Conservation (phyloP, 2,329 filamentous ascomycete species). For the Penicillium sp. region DNA sequence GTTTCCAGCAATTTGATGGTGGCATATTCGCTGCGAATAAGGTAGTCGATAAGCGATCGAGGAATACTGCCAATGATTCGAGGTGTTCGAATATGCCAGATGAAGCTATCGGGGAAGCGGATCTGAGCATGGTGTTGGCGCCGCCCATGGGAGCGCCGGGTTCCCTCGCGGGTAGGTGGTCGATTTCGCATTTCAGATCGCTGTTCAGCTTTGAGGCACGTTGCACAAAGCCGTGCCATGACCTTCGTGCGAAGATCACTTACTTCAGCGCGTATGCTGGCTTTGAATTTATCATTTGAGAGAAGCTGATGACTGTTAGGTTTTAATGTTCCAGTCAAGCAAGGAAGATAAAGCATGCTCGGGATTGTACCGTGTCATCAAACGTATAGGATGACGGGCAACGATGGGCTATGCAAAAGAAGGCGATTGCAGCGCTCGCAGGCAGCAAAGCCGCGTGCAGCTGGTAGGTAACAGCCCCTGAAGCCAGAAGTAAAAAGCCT, state of each 20-base stretch:
- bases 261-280: constrained; percentile 9
- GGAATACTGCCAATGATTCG: too few relatives aligned
- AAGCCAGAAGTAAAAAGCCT: constrained; percentile 10
- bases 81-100: too few relatives aligned
- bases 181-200: too few relatives aligned
- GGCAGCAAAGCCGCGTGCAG: constrained; percentile 2
- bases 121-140: too few relatives aligned
- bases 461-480: background rate
- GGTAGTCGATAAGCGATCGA: too few relatives aligned
- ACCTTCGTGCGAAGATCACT: constrained; percentile 1
- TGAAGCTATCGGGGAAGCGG: too few relatives aligned
- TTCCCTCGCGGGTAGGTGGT: too few relatives aligned
- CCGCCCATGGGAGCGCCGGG: too few relatives aligned
- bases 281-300: constrained; percentile 9
- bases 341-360: background rate
- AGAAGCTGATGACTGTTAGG: constrained; percentile 6
- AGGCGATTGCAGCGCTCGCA: constrained; percentile 9
- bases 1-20: too few relatives aligned
- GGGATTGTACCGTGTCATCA: constrained; percentile 7
- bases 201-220: too few relatives aligned
- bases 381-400: constrained; percentile 7
- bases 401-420: background rate
- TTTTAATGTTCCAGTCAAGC: background rate
- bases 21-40: too few relatives aligned
- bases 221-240: too few relatives aligned